Base-by-base conservation (phyloP, 1,139 yeast species). In the Kurtzmaniella quercitrusa region DNA sequence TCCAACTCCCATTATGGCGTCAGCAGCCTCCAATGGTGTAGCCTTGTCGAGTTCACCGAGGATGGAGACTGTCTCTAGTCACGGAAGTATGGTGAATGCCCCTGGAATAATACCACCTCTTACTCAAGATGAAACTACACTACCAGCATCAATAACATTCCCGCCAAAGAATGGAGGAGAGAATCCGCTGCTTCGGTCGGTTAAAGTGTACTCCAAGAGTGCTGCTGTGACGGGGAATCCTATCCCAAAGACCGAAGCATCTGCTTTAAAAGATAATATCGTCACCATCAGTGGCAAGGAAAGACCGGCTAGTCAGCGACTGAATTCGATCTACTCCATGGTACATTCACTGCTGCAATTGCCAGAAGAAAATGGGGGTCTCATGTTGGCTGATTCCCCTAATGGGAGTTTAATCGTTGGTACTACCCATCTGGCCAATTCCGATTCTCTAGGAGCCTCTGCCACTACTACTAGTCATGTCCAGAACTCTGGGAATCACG, bases 281-380 rank as follows among this genome's bases (percentile, higher is more conserved):
- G 41, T 40, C 15, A 45, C 47, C 21, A 40, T 45, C 14, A 45
- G 44, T 21, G 45, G 44, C 9, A 40, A 43, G 21, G 46, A 43
- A 38, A 17, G 46, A n/a, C 46, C 46, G 4, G 44, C 40, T n/a
- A 40, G 41, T 12, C 43, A 43, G 34, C 34, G 47, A 11, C 43
- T 45, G 25, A 45, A 43, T 18, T 45, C 47, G 10, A 31, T 45
- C 7, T 45, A 45, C 33, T 45, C 47, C 2, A 23, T 45, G 21
- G 27, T 37, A 2, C 47, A 45, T 25, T 41, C 41, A 3, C 41
- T 29, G 25, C 17, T 27, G 8, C 37, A 37, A 16, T 25, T 29
- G 3, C 43, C 25, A 3, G 43, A 41, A n/a, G 19, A 34, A 19
- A 41, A 23, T 11, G 27, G 38, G n/a, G 15, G 25, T 10, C 25